phyloP scores from a whole-genome alignment of 306 rosid genomes.

The Medicago truncatula region MtrunA17r5.0-ANR NC_053044.1:9774001-9774500 shows the following conservation, averaged over 20 bases:
- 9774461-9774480: conserved; percentile 64
- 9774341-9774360: conserved; percentile 60
- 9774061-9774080: conserved; percentile 51
- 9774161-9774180: conserved; percentile 40
- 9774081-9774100: conserved; percentile 59
- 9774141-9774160: conserved; percentile 60
- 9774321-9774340: conserved; percentile 52
- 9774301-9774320: conserved; percentile 54
- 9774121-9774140: conserved; percentile 58
- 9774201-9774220: conserved; percentile 53
- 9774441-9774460: conserved; percentile 61
- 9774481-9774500: conserved; percentile 48
- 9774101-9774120: conserved; percentile 79
- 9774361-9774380: conserved; percentile 68
- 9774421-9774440: conserved; percentile 52
- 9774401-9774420: conserved; percentile 41
- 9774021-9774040: conserved; percentile 44
- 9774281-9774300: conserved; percentile 39
- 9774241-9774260: conserved; percentile 39
- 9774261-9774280: conserved; percentile 51
- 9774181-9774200: conserved; percentile 58
- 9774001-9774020: conserved; percentile 62
- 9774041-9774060: conserved; percentile 33
- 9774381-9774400: conserved; percentile 49
- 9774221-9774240: conserved; percentile 45